Base-by-base conservation (phyloP, 306 rosid species). In the Nissolia schottii region DNA sequence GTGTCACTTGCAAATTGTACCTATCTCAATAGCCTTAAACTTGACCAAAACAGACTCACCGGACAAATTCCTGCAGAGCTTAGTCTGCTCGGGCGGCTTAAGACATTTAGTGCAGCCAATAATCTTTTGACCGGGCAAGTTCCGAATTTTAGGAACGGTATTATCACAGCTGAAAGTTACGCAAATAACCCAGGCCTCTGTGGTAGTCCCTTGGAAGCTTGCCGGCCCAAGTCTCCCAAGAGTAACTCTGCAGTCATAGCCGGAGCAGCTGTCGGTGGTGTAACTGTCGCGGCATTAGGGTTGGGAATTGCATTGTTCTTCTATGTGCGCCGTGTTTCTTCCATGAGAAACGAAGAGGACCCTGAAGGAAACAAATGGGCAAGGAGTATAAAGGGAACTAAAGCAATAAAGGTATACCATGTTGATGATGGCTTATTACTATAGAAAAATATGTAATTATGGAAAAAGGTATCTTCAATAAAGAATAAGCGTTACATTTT, bases 301-400 rank as follows among this genome's bases (percentile, higher is more conserved):
- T 80, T 89, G 18, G 83, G 79, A n/a, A 6, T 93, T 38, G 85
- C 37, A 14, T 64, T 85, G 81, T 64, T 87, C 70, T 93, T 88
- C 93, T 84, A 81, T 60, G 69, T 85, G 73, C 92, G 96, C 38
- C 76, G 79, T 15, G 82, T 84, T 69, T 70, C 90, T 25, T 67
- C 66, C 67, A 89, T 72, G 84, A 89, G 81, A 83, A 88, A 86
- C 82, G 95, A 88, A 53, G 92, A 93, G 60, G 97, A 90, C 37
- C 97, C 98, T 23, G 92, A 93, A 85, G 98, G 92, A 58, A 93
- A 93, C 85, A 88, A 88, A 73, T 93, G 98, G 98, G 97, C 97
- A 24, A 84, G 80, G 84, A 87, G 73, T 77, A 66, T 93, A 0
- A 93, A 87, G 85, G 96, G 96, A 77, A 85, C 86, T 22, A 93